phyloP scores from a whole-genome alignment of 129 eudicot genomes.

The Erigeron canadensis region DNA sequence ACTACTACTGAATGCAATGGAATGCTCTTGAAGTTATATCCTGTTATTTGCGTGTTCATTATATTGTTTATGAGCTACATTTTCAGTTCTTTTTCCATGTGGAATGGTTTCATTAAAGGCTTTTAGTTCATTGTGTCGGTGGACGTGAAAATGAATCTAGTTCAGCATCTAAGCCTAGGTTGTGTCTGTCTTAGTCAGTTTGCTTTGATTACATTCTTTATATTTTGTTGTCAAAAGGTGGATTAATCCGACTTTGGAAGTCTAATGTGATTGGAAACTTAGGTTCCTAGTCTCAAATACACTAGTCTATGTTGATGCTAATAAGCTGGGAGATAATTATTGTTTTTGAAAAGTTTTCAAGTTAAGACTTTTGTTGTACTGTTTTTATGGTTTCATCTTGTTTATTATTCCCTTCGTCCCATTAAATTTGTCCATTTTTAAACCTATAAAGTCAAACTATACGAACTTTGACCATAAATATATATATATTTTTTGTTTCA shows the following conservation, averaged over 20 bases:
- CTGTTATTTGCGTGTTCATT: not conserved
- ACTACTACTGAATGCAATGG: not conserved
- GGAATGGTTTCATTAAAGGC: not conserved
- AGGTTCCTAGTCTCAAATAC: too few relatives aligned
- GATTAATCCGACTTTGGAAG: conserved; percentile 4
- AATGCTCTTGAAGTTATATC: not conserved
- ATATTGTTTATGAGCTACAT: conserved; percentile 3
- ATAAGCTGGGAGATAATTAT: too few relatives aligned
- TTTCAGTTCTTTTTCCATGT: conserved; percentile 5
- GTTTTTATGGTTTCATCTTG: not conserved
- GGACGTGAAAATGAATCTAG: not conserved
- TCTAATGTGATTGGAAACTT: too few relatives aligned
- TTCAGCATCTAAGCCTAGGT: not conserved
- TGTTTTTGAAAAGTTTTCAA: too few relatives aligned
- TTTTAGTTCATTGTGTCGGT: conserved; percentile 1
- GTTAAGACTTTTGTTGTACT: too few relatives aligned
- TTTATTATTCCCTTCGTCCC: too few relatives aligned
- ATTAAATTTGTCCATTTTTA: too few relatives aligned
- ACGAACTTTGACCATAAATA: too few relatives aligned
- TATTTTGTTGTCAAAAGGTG: not conserved
- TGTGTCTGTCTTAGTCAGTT: not conserved
- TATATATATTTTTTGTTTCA: too few relatives aligned
- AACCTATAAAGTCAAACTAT: too few relatives aligned
- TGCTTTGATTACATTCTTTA: not conserved
- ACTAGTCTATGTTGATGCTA: too few relatives aligned